Conservation (phyloP, 2,329 filamentous ascomycete species). For the Trichoderma harzianum region DNA sequence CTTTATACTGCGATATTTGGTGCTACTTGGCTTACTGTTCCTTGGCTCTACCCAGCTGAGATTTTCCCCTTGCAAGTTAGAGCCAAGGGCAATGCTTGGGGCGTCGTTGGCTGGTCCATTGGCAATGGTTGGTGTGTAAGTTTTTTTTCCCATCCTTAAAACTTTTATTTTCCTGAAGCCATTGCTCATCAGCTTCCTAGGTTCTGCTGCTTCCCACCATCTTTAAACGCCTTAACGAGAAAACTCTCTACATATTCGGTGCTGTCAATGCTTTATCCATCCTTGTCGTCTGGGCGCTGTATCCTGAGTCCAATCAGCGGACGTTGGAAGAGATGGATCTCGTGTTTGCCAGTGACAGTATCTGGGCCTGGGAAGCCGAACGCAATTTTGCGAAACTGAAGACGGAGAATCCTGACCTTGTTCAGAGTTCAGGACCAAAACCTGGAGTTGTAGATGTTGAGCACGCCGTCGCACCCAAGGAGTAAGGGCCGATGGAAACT, state of each 20-base stretch:
- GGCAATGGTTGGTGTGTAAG: constrained; percentile 61
- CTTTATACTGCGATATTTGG: constrained; percentile 43
- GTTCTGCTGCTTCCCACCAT: constrained; percentile 56
- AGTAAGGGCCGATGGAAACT: not conserved
- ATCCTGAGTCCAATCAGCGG: constrained; percentile 70
- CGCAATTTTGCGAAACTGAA: constrained; percentile 60
- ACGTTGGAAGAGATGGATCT: constrained; percentile 75
- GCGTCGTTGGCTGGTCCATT: constrained; percentile 72
- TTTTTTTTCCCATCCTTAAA: not conserved
- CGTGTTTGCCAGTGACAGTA: constrained; percentile 63
- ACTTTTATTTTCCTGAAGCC: not conserved
- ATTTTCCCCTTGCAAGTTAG: constrained; percentile 70
- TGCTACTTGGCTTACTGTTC: constrained; percentile 50
- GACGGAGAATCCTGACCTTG: constrained; percentile 52
- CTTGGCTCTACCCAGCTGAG: constrained; percentile 65
- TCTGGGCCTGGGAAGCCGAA: constrained; percentile 71
- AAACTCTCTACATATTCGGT: constrained; percentile 72
- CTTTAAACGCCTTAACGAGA: constrained; percentile 62
- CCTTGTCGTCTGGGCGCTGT: constrained; percentile 68
- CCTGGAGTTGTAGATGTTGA: constrained; percentile 23
- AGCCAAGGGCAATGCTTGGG: constrained; percentile 72
- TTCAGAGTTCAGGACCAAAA: constrained; percentile 21
- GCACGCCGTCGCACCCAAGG: constrained; percentile 15
- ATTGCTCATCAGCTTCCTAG: constrained; percentile 28
- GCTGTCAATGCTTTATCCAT: constrained; percentile 64